Conservation (phyloP, 2,329 filamentous ascomycete species). For the Penicillium sp. region DNA sequence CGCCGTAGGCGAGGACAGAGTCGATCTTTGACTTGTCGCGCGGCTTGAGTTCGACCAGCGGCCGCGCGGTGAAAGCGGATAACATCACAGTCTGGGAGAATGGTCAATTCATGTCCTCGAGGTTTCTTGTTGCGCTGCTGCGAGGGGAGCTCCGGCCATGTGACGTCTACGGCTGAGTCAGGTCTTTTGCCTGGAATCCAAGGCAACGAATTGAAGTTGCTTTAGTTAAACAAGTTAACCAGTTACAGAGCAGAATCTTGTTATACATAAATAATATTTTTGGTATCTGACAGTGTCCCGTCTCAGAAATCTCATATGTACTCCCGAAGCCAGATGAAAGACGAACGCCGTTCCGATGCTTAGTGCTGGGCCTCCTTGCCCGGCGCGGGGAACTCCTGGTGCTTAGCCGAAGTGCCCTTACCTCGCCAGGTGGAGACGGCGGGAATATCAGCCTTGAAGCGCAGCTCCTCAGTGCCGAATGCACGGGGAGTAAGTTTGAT, state of each 20-base stretch:
- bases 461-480: slow-evolving; percentile 87
- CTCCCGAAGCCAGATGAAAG: neutral
- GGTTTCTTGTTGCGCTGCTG: slow-evolving; percentile 10
- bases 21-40: slow-evolving; percentile 98
- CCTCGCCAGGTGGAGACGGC: slow-evolving; percentile 95
- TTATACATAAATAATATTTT: neutral
- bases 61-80: slow-evolving; percentile 93
- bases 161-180: slow-evolving; percentile 17
- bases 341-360: slow-evolving; percentile 2
- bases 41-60: slow-evolving; percentile 93
- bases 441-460: slow-evolving; percentile 85
- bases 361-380: slow-evolving; percentile 12
- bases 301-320: neutral
- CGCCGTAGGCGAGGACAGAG: slow-evolving; percentile 88
- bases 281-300: slow-evolving; percentile 6
- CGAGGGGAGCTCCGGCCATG: neutral
- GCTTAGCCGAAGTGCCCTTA: slow-evolving; percentile 88
- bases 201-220: neutral
- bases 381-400: slow-evolving; percentile 54
- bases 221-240: neutral
- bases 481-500: slow-evolving; percentile 95
- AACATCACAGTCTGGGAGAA: slow-evolving; percentile 62
- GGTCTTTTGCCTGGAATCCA: neutral
- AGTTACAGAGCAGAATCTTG: neutral
- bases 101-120: slow-evolving; percentile 18